phyloP scores from a whole-genome alignment of 306 rosid species.

The Corylus americana region DNA sequence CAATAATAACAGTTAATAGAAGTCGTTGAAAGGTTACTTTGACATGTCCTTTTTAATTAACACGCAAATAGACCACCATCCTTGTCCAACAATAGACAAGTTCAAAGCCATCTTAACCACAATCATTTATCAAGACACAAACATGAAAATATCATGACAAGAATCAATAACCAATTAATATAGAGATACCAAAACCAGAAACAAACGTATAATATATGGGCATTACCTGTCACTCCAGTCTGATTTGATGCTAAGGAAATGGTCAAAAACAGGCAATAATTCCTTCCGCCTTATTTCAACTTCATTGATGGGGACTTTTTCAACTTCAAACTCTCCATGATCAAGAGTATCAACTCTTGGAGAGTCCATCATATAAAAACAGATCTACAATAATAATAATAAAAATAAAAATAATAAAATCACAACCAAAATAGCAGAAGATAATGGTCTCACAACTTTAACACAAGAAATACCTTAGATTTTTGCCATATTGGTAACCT shows the following conservation, averaged over 20 bases:
- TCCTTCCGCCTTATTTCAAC: constrained; percentile 75
- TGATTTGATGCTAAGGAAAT: constrained; percentile 65
- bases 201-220: constrained; percentile 20
- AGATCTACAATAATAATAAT: constrained; percentile 45
- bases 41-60: not conserved
- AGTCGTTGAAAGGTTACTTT: not conserved
- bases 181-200: constrained; percentile 7
- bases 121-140: constrained; percentile 13
- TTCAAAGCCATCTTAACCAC: not conserved
- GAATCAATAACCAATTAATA: not conserved
- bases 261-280: constrained; percentile 76
- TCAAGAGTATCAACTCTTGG: constrained; percentile 34
- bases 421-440: constrained; percentile 13
- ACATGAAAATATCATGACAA: constrained; percentile 14
- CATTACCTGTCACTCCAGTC: constrained; percentile 75
- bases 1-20: not conserved
- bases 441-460: constrained; percentile 20
- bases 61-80: not conserved
- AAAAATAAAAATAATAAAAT: constrained; percentile 18
- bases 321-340: constrained; percentile 78
- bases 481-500: constrained; percentile 80
- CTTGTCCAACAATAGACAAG: not conserved
- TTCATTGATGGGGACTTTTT: constrained; percentile 65
- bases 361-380: constrained; percentile 54
- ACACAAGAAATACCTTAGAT: constrained; percentile 60